Evolutionary conservation across 345 rosid species (phyloP).

Genomic region (Balakata baccata): DNA sequence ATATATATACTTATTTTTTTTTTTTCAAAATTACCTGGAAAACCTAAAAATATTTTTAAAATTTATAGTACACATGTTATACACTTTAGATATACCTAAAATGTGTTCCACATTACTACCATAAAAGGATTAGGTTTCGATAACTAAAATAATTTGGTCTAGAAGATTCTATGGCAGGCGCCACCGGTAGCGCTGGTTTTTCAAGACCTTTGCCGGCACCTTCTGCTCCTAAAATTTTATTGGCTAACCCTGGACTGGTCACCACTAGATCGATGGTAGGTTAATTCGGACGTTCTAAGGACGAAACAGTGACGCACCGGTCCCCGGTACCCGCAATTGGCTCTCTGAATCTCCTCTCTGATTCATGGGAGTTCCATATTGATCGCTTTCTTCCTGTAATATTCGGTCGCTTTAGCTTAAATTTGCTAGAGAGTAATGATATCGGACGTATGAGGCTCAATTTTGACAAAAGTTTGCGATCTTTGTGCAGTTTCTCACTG

Average conservation of each 20-base stretch:
- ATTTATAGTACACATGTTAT: no score
- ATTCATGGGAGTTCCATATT: conserved; percentile 80
- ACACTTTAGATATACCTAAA: no score
- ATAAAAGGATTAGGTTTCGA: conserved; percentile 1
- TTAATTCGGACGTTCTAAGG: conserved; percentile 58
- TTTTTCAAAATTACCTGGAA: no score
- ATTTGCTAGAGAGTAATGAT: neutral
- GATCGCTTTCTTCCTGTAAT: conserved; percentile 83
- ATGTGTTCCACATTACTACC: no score
- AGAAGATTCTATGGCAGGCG: conserved; percentile 35
- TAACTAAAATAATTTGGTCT: neutral
- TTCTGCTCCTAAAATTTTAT: conserved; percentile 64
- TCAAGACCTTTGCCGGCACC: conserved; percentile 33
- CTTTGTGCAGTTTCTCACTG: conserved; percentile 63
- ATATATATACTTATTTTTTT: no score
- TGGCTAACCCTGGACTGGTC: conserved; percentile 62
- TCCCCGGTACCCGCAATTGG: conserved; percentile 63
- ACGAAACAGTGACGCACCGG: conserved; percentile 50
- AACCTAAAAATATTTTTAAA: no score
- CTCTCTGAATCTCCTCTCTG: conserved; percentile 77
- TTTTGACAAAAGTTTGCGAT: neutral
- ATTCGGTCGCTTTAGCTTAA: neutral
- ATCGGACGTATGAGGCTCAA: neutral
- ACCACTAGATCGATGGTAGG: conserved; percentile 45
- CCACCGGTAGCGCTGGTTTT: conserved; percentile 29